These are phyloP conservation scores for Candida maris DNA, from an alignment of 805 yeast species.

Conservation along the genomic window DNA sequence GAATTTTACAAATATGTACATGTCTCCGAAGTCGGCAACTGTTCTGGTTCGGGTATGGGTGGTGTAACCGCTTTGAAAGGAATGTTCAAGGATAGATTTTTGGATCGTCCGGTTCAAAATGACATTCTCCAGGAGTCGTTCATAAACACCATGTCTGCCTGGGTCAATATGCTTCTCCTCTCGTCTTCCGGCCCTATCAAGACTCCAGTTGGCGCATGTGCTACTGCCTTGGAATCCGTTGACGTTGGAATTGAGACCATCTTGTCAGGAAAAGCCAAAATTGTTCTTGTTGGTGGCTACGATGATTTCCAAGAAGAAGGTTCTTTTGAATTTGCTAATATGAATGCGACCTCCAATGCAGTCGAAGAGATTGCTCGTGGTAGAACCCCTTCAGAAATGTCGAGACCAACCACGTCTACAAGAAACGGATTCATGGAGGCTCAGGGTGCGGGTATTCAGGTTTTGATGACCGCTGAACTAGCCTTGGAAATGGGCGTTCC, in stretches of 20 bases:
- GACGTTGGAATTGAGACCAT: constrained; percentile 95
- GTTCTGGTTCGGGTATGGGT: constrained; percentile 99
- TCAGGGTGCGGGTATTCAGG: constrained; percentile 98
- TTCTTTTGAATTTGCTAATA: constrained; percentile 94
- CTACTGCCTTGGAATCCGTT: constrained; percentile 96
- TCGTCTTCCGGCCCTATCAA: constrained; percentile 98
- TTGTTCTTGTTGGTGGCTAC: constrained; percentile 97
- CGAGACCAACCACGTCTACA: constrained; percentile 94
- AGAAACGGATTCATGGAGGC: constrained; percentile 99
- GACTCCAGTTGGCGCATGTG: constrained; percentile 99
- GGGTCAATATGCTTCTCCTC: constrained; percentile 97
- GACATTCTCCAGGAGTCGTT: constrained; percentile 97
- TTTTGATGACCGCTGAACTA: constrained; percentile 89
- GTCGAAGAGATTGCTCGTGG: constrained; percentile 87
- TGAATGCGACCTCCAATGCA: constrained; percentile 97
- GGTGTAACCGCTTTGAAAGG: constrained; percentile 97
- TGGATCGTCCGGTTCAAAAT: constrained; percentile 92
- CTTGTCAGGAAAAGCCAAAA: constrained; percentile 89
- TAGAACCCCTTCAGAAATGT: constrained; percentile 97
- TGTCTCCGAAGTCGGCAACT: constrained; percentile 97
- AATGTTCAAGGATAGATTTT: constrained; percentile 93
- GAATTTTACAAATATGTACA: constrained; percentile 98
- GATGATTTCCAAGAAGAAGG: constrained; percentile 99
- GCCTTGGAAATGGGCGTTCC: constrained; percentile 99
- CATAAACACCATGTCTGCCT: constrained; percentile 98